Conservation (phyloP, 352 stramenopile genomes). For the Pythium plurisporium region DNA sequence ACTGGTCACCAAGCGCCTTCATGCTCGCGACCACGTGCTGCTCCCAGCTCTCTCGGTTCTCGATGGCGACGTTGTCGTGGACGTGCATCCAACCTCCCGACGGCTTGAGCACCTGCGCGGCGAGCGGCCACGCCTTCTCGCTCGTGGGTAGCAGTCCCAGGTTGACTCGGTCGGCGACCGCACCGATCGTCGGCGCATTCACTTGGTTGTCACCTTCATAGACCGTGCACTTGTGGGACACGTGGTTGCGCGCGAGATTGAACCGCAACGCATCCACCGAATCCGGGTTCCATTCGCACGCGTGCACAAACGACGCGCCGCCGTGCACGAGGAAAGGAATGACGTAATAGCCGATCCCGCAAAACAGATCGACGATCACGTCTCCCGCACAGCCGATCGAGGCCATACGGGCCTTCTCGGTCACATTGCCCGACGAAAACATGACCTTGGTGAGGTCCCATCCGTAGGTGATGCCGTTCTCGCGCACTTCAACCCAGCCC, state of each 20-base stretch:
- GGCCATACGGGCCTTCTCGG: conserved; percentile 94
- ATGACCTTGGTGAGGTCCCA: conserved; percentile 96
- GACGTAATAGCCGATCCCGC: conserved; percentile 98
- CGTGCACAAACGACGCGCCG: conserved; percentile 85
- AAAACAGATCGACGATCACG: conserved; percentile 94
- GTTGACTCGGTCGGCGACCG: conserved; percentile 91
- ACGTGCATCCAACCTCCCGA: conserved; percentile 93
- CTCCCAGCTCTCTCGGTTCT: conserved; percentile 80
- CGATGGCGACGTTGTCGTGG: conserved; percentile 92
- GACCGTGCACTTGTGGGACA: conserved; percentile 70
- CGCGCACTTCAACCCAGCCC: conserved; percentile 84
- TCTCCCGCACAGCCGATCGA: conserved; percentile 80
- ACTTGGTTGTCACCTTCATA: conserved; percentile 90
- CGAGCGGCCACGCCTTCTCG: conserved; percentile 91
- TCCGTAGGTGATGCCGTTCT: conserved; percentile 94
- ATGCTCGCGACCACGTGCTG: conserved; percentile 56
- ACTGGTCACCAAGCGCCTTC: conserved; percentile 33
- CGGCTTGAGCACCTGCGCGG: conserved; percentile 87
- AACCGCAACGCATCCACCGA: conserved; percentile 86
- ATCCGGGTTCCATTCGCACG: conserved; percentile 96
- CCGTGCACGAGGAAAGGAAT: conserved; percentile 92
- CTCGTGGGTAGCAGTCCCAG: conserved; percentile 93
- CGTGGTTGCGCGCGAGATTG: conserved; percentile 91
- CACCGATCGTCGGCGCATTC: conserved; percentile 57
- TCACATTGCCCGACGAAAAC: conserved; percentile 97